Percentiles rank a stretch among this genome's conserved stretches.
Evolutionary conservation across 208 protist species (phyloP).

Genomic region (Leishmania tropica): DNA sequence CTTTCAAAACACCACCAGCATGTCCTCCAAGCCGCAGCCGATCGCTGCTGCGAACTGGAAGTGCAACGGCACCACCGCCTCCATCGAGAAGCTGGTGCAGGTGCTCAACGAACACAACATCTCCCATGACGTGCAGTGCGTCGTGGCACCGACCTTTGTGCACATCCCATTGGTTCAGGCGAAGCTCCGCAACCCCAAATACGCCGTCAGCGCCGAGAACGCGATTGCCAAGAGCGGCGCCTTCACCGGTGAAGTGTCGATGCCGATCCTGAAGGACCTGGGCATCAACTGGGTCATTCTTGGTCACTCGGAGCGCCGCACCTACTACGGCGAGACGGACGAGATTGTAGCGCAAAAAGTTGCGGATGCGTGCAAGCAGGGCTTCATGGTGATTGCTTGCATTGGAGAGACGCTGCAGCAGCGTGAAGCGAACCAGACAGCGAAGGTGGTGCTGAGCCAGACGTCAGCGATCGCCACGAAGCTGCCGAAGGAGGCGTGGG

Average conservation of each 20-base stretch:
- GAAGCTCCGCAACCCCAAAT: constrained; percentile 70
- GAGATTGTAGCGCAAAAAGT: constrained; percentile 95
- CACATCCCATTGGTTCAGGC: constrained; percentile 79
- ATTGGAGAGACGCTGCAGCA: constrained; percentile 97
- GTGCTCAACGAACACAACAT: constrained; percentile 71
- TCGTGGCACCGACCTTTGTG: constrained; percentile 84
- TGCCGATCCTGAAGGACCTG: constrained; percentile 94
- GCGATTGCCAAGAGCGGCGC: constrained; percentile 86
- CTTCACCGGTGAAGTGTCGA: constrained; percentile 89
- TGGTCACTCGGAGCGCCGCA: constrained; percentile 97
- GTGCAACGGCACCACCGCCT: constrained; percentile 90
- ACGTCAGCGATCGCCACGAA: constrained; percentile 79
- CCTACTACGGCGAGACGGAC: constrained; percentile 94
- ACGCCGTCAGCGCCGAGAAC: constrained; percentile 87
- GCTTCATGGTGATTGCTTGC: constrained; percentile 96
- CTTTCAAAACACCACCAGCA: constrained; percentile 7
- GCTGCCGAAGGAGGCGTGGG: constrained; percentile 87
- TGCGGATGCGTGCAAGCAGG: constrained; percentile 66
- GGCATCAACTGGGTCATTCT: constrained; percentile 95
- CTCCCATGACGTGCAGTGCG: constrained; percentile 85
- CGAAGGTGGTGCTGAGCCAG: constrained; percentile 92
- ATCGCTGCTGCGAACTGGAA: constrained; percentile 96
- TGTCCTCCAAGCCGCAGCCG: constrained; percentile 84
- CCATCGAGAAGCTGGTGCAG: constrained; percentile 72
- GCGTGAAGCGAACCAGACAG: constrained; percentile 90